These are phyloP conservation scores for Gentiana macrophylla DNA, from an alignment of 257 asterid genomes.

Conservation along the genomic window DNA sequence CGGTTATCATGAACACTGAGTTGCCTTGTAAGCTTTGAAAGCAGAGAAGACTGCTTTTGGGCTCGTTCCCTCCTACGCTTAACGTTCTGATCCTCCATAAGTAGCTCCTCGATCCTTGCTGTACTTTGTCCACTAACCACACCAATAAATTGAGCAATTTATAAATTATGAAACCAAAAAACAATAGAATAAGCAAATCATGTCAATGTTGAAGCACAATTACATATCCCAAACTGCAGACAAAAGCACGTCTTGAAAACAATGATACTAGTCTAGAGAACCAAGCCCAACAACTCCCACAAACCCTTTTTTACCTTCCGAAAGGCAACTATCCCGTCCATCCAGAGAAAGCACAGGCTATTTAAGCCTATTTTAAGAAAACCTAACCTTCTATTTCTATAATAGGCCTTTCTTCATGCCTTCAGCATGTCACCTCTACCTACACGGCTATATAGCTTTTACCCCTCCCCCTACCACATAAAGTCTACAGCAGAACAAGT, in stretches of 20 bases:
- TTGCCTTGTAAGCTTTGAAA: conserved; percentile 66
- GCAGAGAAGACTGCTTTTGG: conserved; percentile 76
- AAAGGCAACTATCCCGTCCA: too few relatives aligned
- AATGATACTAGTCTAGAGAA: too few relatives aligned
- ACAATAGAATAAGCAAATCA: background rate
- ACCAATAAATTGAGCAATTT: conserved; percentile 9
- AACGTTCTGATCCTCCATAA: conserved; percentile 74
- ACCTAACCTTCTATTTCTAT: too few relatives aligned
- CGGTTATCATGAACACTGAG: conserved; percentile 76
- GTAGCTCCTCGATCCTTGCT: conserved; percentile 74
- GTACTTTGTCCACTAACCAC: conserved; percentile 55
- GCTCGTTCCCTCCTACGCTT: conserved; percentile 64
- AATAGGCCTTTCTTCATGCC: too few relatives aligned
- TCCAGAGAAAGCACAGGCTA: too few relatives aligned
- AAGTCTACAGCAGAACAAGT: background rate
- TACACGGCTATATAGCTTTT: too few relatives aligned
- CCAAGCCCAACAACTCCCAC: too few relatives aligned
- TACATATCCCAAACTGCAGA: background rate
- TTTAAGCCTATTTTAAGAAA: too few relatives aligned
- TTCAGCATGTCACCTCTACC: too few relatives aligned
- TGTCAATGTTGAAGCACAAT: background rate
- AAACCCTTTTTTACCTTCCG: too few relatives aligned
- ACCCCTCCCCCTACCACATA: background rate
- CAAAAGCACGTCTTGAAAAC: too few relatives aligned
- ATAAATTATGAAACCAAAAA: conserved; percentile 1